phyloP scores from a whole-genome alignment of 148 eudicot genomes.

The Chenopodium quinoa region DNA sequence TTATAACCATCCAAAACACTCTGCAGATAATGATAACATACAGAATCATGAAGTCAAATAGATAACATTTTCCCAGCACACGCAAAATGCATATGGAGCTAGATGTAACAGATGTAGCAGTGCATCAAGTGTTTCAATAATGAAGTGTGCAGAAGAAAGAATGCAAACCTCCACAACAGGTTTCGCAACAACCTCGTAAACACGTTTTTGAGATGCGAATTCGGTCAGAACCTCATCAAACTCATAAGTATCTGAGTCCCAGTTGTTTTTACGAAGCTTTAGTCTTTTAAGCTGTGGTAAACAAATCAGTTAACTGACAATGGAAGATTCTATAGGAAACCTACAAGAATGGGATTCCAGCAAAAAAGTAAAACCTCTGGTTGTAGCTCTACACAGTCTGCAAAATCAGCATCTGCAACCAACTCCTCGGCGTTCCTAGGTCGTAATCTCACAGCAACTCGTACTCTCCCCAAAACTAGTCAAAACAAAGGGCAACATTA shows the following conservation, averaged over 20 bases:
- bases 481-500: slow-evolving; percentile 18
- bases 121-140: not conserved
- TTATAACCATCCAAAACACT: slow-evolving; percentile 92
- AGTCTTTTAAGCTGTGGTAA: slow-evolving; percentile 74
- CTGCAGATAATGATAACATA: slow-evolving; percentile 37
- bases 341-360: not conserved
- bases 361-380: slow-evolving; percentile 56
- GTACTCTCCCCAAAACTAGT: slow-evolving; percentile 79
- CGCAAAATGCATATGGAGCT: not conserved
- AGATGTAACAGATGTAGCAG: not conserved
- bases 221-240: slow-evolving; percentile 95
- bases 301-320: not conserved
- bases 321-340: not conserved
- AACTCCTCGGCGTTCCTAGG: slow-evolving; percentile 84
- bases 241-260: slow-evolving; percentile 93
- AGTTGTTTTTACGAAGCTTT: slow-evolving; percentile 81
- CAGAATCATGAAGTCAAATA: not conserved
- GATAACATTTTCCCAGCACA: not conserved
- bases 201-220: slow-evolving; percentile 93
- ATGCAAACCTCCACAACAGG: slow-evolving; percentile 83
- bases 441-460: slow-evolving; percentile 89
- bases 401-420: slow-evolving; percentile 92
- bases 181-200: slow-evolving; percentile 92
- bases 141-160: slow-evolving; percentile 11
- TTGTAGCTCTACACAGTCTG: slow-evolving; percentile 91